Evolutionary conservation across 257 asterid genomes (phyloP), one percentile per base, ranked within the genome.

Genomic region (Solanum boliviense): DNA sequence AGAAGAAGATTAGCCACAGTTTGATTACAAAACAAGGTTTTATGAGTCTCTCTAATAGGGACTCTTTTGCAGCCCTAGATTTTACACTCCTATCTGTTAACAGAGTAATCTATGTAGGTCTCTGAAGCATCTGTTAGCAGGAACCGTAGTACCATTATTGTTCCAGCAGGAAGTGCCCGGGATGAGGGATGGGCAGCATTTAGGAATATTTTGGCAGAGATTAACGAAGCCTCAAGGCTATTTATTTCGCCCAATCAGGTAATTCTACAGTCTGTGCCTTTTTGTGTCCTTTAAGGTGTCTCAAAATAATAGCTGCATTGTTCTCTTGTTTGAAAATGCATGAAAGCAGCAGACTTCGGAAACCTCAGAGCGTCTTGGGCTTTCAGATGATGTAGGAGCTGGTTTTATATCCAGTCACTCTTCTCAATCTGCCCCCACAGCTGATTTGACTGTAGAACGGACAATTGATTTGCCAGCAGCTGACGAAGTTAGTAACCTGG

Each of bases 141-240:
- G 90, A 97, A 95, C 93, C 98, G 99, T 89, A 97, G 99, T 89
- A 95, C 99, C n/a, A 97, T 97, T 34, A 97, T 97, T 87, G 98
- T 97, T 87, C 99, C 98, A n/a, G 96, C 98, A 36, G 99, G 99
- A 91, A 95, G 90, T 92, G 91, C 95, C n/a, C 90, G 91, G 38
- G 98, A 95, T 89, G 99, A 95, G 91, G 99, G 99, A 35, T 97
- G 99, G 99, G 93, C 93, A 4, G 96, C 98, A 86, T 97, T 97
- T 90, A 92, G 98, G 92, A 95, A 95, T 91, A 97, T 95, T 88
- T 89, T 97, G 93, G 98, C 92, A 9, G 99, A 97, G 87, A 95
- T 97, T 84, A 94, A 93, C 87, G 99, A 97, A 91, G 97, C 98
- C 86, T 94, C 98, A 12, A 91, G 92, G 92, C 94, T 94, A 71